phyloP scores from a whole-genome alignment of 2,329 filamentous ascomycete species.

The Pleomassaria siparia region DNA sequence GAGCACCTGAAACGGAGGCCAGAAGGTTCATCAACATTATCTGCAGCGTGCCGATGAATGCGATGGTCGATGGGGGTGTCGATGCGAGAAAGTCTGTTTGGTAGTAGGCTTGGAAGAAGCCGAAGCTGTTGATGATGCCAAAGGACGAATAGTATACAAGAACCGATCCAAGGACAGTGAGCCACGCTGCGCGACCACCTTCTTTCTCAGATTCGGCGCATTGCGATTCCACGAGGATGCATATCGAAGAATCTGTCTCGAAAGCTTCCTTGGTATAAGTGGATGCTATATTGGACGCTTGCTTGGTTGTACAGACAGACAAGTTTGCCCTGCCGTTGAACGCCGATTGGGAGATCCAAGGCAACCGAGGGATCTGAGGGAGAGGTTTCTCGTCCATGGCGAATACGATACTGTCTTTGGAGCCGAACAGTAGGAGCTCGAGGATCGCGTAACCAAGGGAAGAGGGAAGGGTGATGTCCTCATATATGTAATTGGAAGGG shows the following conservation, averaged over 20 bases:
- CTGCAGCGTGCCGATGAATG: constrained; percentile 49
- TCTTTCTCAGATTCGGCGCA: constrained; percentile 12
- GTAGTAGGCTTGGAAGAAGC: constrained; percentile 49
- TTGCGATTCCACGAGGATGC: background rate
- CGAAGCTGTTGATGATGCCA: constrained; percentile 47
- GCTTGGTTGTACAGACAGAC: background rate
- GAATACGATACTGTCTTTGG: background rate
- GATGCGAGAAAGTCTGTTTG: constrained; percentile 36
- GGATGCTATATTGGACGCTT: background rate
- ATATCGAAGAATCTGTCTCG: background rate
- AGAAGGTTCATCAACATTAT: constrained; percentile 52
- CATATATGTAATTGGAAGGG: background rate
- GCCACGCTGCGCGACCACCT: constrained; percentile 34
- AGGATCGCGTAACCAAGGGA: background rate
- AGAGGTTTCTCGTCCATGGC: background rate
- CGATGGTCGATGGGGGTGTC: constrained; percentile 39
- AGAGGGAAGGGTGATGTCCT: background rate
- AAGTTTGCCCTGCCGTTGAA: background rate
- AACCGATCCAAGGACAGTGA: constrained; percentile 40
- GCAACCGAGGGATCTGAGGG: too few relatives aligned
- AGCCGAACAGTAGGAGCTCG: background rate
- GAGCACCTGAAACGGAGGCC: constrained; percentile 61
- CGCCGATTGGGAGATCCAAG: background rate
- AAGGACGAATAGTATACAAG: constrained; percentile 44
- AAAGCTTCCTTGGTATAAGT: background rate